These are phyloP conservation scores for Nadsonia fulvescens DNA, from an alignment of 805 yeast species.

Conservation along the genomic window DNA sequence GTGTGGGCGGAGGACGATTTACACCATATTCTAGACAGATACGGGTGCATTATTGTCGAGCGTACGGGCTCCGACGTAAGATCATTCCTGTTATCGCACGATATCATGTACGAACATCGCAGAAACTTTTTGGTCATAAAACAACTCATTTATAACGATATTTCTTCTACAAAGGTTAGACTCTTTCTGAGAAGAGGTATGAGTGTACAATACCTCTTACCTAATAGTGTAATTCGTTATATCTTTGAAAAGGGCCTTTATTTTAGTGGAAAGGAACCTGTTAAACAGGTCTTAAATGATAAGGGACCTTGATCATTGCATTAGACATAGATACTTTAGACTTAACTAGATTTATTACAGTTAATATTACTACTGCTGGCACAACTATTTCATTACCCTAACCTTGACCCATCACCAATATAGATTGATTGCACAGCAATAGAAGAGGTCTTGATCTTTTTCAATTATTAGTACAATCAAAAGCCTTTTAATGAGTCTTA, in stretches of 20 bases:
- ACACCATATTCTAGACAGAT: conserved; percentile 86
- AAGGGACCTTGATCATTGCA: conserved; percentile 15
- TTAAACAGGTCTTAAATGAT: conserved; percentile 50
- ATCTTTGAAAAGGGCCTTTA: conserved; percentile 85
- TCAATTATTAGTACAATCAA: too few species aligned
- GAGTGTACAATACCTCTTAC: conserved; percentile 89
- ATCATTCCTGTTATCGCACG: conserved; percentile 79
- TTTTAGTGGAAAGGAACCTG: conserved; percentile 78
- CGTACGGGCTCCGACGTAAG: conserved; percentile 94
- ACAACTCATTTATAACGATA: conserved; percentile 91
- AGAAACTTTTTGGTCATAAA: conserved; percentile 84
- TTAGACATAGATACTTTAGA: too few species aligned
- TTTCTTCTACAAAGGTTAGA: conserved; percentile 85
- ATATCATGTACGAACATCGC: conserved; percentile 92
- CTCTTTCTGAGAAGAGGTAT: conserved; percentile 83
- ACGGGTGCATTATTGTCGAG: conserved; percentile 93
- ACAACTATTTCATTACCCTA: too few species aligned
- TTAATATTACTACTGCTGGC: too few species aligned
- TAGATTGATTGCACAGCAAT: too few species aligned
- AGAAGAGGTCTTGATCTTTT: too few species aligned
- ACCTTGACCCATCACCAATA: too few species aligned
- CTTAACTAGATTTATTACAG: too few species aligned
- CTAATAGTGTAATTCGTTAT: conserved; percentile 86
- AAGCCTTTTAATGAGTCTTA: too few species aligned
- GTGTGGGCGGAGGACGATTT: conserved; percentile 96